Conservation (phyloP, 805 yeast genomes). For the Yarrowia sp. region DNA sequence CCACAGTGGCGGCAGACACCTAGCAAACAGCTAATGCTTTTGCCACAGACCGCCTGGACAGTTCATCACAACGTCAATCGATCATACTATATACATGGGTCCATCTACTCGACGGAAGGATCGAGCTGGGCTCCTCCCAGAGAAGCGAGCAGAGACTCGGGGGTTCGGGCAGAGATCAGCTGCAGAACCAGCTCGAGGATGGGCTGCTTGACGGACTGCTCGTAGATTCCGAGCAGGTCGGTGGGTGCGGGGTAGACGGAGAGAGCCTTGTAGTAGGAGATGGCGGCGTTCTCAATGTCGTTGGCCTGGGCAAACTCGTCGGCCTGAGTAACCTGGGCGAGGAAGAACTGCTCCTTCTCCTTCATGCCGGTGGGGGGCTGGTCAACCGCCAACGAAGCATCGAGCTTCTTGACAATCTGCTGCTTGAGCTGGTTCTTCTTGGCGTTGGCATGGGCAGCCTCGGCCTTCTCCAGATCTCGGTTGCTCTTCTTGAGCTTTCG, state of each 20-base stretch:
- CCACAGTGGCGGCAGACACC: too few species aligned
- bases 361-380: constrained; percentile 71
- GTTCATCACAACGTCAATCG: background rate
- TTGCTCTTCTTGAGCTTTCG: constrained; percentile 62
- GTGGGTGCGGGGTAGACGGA: constrained; percentile 93
- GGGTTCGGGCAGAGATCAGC: constrained; percentile 90
- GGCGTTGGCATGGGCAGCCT: constrained; percentile 54
- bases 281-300: constrained; percentile 65
- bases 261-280: constrained; percentile 88
- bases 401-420: constrained; percentile 58
- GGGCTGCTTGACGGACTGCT: constrained; percentile 77
- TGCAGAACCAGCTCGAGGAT: constrained; percentile 79
- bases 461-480: constrained; percentile 56
- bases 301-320: constrained; percentile 76
- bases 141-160: constrained; percentile 64
- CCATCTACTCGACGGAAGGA: constrained; percentile 32
- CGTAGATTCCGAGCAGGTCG: constrained; percentile 83
- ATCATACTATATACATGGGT: constrained; percentile 3
- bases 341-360: constrained; percentile 74
- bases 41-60: too few species aligned
- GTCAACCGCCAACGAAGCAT: constrained; percentile 59
- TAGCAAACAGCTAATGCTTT: too few species aligned
- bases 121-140: constrained; percentile 44
- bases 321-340: constrained; percentile 78
- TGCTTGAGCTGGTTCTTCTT: constrained; percentile 56